Evolutionary conservation across 108 stramenopile species (phyloP).

Genomic region (Nitzschia sp.): DNA sequence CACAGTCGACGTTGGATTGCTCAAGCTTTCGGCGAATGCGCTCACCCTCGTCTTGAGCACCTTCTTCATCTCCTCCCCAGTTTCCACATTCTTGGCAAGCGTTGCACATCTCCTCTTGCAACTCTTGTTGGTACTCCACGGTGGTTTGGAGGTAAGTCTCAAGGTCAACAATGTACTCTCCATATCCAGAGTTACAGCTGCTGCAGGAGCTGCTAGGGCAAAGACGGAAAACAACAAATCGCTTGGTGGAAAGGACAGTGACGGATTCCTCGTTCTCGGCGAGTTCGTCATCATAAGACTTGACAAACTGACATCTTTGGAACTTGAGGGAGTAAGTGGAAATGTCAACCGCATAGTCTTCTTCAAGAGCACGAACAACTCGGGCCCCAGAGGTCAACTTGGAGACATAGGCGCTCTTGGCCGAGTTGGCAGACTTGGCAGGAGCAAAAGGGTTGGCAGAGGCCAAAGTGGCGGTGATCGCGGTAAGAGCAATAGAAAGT

Average conservation of each 20-base stretch:
- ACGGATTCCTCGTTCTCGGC: conserved; percentile 57
- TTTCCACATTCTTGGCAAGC: conserved; percentile 62
- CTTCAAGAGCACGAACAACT: conserved; percentile 57
- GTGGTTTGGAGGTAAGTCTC: conserved; percentile 75
- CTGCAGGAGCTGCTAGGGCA: conserved; percentile 66
- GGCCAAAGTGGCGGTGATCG: conserved; percentile 32
- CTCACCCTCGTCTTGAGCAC: conserved; percentile 31
- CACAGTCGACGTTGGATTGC: conserved; percentile 53
- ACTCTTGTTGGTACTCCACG: conserved; percentile 61
- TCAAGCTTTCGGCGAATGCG: conserved; percentile 37
- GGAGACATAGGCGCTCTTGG: conserved; percentile 50
- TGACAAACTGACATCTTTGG: conserved; percentile 86
- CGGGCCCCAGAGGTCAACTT: conserved; percentile 60
- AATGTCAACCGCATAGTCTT: conserved; percentile 66
- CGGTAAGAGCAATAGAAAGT: conserved; percentile 20
- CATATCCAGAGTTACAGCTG: conserved; percentile 79
- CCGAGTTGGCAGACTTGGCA: conserved; percentile 47
- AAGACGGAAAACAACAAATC: conserved; percentile 83
- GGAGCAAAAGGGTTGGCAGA: conserved; percentile 64
- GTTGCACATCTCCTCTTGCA: conserved; percentile 77
- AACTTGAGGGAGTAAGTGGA: conserved; percentile 77
- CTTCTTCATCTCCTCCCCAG: conserved; percentile 25
- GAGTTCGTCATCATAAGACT: conserved; percentile 62
- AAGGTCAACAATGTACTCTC: conserved; percentile 83
- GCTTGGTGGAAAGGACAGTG: conserved; percentile 67